Percentiles rank a stretch among this genome's conserved stretches.
Evolutionary conservation across 352 stramenopile species (phyloP).

Genomic region (Aphanomyces stellatus): DNA sequence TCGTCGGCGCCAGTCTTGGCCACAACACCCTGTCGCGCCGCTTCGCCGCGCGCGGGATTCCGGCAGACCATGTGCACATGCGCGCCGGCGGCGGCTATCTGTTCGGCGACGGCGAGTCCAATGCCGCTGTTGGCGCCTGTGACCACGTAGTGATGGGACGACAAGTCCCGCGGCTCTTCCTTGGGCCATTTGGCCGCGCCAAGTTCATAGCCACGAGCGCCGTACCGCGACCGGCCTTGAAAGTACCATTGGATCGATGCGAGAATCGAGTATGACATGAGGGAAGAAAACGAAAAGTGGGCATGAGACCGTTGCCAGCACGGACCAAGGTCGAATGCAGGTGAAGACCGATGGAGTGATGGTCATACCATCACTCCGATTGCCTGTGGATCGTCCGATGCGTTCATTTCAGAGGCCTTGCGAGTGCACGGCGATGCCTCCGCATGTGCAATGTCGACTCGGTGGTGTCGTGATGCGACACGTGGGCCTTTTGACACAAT

Average conservation of each 20-base stretch:
- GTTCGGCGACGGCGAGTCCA: slow-evolving; percentile 31
- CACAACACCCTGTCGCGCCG: slow-evolving; percentile 33
- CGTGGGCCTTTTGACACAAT: too few relatives aligned
- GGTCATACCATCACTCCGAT: too few relatives aligned
- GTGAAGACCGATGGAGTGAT: slow-evolving; percentile 1
- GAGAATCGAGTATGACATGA: slow-evolving; percentile 4
- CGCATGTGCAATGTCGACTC: too few relatives aligned
- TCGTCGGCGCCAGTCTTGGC: slow-evolving; percentile 19
- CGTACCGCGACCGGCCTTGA: background rate
- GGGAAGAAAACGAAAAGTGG: background rate
- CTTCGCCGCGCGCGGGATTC: slow-evolving; percentile 27
- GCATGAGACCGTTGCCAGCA: background rate
- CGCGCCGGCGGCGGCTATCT: slow-evolving; percentile 30
- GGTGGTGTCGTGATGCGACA: too few relatives aligned
- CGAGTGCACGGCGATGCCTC: too few relatives aligned
- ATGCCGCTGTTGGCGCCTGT: slow-evolving; percentile 41
- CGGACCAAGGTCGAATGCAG: background rate
- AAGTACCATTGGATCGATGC: slow-evolving; percentile 15
- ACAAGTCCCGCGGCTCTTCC: slow-evolving; percentile 27
- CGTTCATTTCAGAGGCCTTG: too few relatives aligned
- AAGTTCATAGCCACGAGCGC: background rate
- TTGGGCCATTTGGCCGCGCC: background rate
- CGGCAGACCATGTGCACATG: slow-evolving; percentile 46
- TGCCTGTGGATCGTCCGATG: too few relatives aligned
- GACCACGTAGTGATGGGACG: slow-evolving; percentile 37